Percentiles rank a stretch among this genome's conserved stretches.
phyloP scores from a whole-genome alignment of 768 basidiomycete genomes.

The Nidularia sp. region DNA sequence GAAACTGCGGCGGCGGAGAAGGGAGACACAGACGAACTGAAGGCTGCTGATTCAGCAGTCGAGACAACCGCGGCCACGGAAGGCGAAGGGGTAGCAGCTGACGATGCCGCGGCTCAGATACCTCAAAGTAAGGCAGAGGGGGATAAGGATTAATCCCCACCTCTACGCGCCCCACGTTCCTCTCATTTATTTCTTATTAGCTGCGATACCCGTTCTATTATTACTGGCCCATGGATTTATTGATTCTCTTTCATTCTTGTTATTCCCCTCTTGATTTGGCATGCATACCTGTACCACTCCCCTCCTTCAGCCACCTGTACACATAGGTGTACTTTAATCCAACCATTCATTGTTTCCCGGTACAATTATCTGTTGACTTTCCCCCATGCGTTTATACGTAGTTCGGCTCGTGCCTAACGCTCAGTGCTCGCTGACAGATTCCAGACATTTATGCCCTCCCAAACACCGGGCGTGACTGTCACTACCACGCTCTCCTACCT shows the following conservation, averaged over 20 bases:
- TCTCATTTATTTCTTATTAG: slow-evolving; percentile 1
- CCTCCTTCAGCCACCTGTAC: slow-evolving; percentile 1
- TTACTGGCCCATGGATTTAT: background rate
- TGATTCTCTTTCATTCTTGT: background rate
- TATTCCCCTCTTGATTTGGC: background rate
- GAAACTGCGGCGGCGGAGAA: slow-evolving; percentile 5
- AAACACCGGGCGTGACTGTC: too few species aligned
- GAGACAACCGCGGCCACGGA: background rate
- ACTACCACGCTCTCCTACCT: too few species aligned
- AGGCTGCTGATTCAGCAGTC: background rate
- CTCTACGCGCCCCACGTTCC: slow-evolving; percentile 1
- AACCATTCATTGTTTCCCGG: too few species aligned
- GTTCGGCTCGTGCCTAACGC: too few species aligned
- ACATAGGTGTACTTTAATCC: background rate
- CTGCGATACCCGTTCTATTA: background rate
- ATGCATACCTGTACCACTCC: background rate
- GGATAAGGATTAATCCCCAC: background rate
- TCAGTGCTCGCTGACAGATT: too few species aligned
- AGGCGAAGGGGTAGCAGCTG: background rate
- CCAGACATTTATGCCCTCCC: too few species aligned
- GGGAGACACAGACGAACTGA: background rate
- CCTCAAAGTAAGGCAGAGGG: background rate
- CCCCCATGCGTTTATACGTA: too few species aligned
- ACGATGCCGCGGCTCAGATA: background rate
- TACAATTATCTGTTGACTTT: too few species aligned